Conservation (phyloP, 768 basidiomycete genomes). For the Leccinum boreale region DNA sequence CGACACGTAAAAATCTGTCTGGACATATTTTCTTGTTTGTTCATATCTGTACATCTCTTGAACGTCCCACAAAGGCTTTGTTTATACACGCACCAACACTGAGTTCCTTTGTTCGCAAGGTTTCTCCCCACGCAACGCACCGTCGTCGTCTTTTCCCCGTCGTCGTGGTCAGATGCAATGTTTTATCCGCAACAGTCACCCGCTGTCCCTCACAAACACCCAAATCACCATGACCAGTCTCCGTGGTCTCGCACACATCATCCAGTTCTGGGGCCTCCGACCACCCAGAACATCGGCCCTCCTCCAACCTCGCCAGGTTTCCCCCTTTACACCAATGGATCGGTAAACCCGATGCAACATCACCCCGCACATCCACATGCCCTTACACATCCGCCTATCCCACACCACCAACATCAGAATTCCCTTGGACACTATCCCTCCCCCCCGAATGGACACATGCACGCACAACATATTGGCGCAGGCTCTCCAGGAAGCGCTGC, state of each 20-base stretch:
- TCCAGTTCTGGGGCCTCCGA: slow-evolving; percentile 46
- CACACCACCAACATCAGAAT: slow-evolving; percentile 76
- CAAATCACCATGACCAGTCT: slow-evolving; percentile 71
- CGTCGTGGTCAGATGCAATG: slow-evolving; percentile 50
- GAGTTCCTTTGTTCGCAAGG: slow-evolving; percentile 11
- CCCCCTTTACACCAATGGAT: slow-evolving; percentile 71
- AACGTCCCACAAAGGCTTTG: background rate
- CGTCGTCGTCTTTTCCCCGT: slow-evolving; percentile 5
- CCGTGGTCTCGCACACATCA: slow-evolving; percentile 68
- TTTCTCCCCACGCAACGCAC: slow-evolving; percentile 2
- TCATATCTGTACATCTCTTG: slow-evolving; percentile 15
- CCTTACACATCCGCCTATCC: slow-evolving; percentile 46
- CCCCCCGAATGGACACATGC: slow-evolving; percentile 67
- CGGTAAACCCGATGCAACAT: slow-evolving; percentile 56
- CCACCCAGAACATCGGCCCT: slow-evolving; percentile 47
- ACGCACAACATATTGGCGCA: slow-evolving; percentile 55
- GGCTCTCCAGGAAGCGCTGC: slow-evolving; percentile 54
- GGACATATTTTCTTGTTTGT: slow-evolving; percentile 19
- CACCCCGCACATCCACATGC: slow-evolving; percentile 57
- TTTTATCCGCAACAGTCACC: slow-evolving; percentile 86
- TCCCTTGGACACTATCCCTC: slow-evolving; percentile 77
- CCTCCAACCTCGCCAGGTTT: slow-evolving; percentile 74
- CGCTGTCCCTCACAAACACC: slow-evolving; percentile 72
- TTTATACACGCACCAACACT: slow-evolving; percentile 1
- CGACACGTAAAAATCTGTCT: slow-evolving; percentile 13